These are phyloP conservation scores for Isabelozyma pseudorhagii DNA, from an alignment of 805 yeast genomes.

Conservation along the genomic window DNA sequence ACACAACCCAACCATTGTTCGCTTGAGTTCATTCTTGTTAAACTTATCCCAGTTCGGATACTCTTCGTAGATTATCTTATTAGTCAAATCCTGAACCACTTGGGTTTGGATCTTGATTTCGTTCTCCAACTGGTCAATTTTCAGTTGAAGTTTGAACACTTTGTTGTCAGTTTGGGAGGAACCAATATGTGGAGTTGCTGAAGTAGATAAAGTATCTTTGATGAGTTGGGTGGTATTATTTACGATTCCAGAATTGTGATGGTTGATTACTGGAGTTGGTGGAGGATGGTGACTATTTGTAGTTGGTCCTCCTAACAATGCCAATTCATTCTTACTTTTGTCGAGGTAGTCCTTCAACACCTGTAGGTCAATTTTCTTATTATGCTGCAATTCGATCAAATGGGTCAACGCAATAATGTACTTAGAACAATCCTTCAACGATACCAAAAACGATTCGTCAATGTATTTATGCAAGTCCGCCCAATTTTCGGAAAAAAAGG, in stretches of 20 bases:
- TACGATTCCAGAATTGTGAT: slow-evolving; percentile 24
- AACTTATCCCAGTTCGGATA: slow-evolving; percentile 72
- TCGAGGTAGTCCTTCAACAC: slow-evolving; percentile 75
- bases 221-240: slow-evolving; percentile 43
- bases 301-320: slow-evolving; percentile 9
- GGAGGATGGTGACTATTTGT: slow-evolving; percentile 17
- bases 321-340: slow-evolving; percentile 68
- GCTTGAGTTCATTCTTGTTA: slow-evolving; percentile 73
- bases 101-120: slow-evolving; percentile 44
- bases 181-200: slow-evolving; percentile 41
- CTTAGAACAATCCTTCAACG: slow-evolving; percentile 84
- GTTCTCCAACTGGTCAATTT: slow-evolving; percentile 41
- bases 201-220: slow-evolving; percentile 49
- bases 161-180: slow-evolving; percentile 43
- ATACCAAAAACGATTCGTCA: slow-evolving; percentile 78
- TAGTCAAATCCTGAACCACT: slow-evolving; percentile 45
- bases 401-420: slow-evolving; percentile 47
- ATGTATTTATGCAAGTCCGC: slow-evolving; percentile 43
- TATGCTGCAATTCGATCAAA: slow-evolving; percentile 80
- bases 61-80: slow-evolving; percentile 46
- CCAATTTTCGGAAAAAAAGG: slow-evolving; percentile 39
- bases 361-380: slow-evolving; percentile 87
- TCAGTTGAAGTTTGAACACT: slow-evolving; percentile 38
- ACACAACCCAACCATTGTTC: slow-evolving; percentile 68
- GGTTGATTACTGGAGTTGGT: slow-evolving; percentile 27